Conservation (phyloP, 2,329 filamentous ascomycete genomes). For the Aspergillus sp. region DNA sequence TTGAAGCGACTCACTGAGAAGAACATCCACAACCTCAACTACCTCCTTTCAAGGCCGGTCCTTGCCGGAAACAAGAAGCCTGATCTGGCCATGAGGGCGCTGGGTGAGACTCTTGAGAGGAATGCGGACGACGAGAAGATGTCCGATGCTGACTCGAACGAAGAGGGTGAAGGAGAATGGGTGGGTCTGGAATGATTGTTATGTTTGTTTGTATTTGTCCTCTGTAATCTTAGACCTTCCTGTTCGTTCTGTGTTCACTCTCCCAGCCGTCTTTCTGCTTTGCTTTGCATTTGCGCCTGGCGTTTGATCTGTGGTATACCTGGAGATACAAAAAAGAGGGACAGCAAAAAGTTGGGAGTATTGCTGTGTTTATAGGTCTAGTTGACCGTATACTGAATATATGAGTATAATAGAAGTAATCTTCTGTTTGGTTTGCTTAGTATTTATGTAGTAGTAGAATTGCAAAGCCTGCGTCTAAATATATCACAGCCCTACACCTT, state of each 20-base stretch:
- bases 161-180: constrained; percentile 54
- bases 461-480: too few relatives aligned
- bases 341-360: constrained; percentile 21
- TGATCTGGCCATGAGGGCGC: constrained; percentile 29
- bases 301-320: constrained; percentile 30
- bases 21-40: constrained; percentile 87
- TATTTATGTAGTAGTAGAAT: too few relatives aligned
- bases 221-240: constrained; percentile 17
- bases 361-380: constrained; percentile 14
- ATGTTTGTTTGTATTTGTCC: constrained; percentile 18
- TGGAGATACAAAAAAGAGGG: constrained; percentile 22
- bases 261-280: constrained; percentile 17
- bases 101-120: constrained; percentile 20
- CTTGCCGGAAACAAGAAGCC: constrained; percentile 32
- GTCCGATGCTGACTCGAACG: constrained; percentile 33
- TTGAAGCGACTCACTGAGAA: constrained; percentile 81
- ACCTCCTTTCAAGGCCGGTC: constrained; percentile 63
- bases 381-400: constrained; percentile 5
- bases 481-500: too few relatives aligned
- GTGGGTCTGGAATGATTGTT: constrained; percentile 53
- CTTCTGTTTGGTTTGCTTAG: constrained; percentile 12
- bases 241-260: constrained; percentile 8
- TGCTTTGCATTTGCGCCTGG: constrained; percentile 34
- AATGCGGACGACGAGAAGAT: constrained; percentile 30
- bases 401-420: neutral